These are phyloP conservation scores for Alternaria conjuncta DNA, from an alignment of 2,329 filamentous ascomycete genomes.

Conservation along the genomic window DNA sequence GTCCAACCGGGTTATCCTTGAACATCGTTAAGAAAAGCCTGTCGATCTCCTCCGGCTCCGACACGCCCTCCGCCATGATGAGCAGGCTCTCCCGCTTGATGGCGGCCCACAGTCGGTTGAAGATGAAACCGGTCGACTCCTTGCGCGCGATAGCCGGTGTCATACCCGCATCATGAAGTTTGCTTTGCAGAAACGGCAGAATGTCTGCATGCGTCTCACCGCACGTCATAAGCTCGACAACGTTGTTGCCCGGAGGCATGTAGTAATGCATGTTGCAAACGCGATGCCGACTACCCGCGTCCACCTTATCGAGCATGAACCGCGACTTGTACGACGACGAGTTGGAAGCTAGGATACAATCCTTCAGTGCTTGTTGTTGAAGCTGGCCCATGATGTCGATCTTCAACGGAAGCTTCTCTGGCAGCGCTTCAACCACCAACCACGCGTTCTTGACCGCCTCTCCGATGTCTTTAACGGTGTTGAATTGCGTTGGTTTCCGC, in stretches of 20 bases:
- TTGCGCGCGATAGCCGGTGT: conserved; percentile 53
- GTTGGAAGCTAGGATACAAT: conserved; percentile 60
- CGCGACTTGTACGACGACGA: conserved; percentile 60
- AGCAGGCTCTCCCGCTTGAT: conserved; percentile 60
- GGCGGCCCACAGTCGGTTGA: conserved; percentile 64
- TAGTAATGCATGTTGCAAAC: conserved; percentile 59
- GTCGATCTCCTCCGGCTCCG: conserved; percentile 59
- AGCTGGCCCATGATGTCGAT: conserved; percentile 57
- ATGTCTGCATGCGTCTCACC: conserved; percentile 54
- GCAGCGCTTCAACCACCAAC: conserved; percentile 63
- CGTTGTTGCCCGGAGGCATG: conserved; percentile 53
- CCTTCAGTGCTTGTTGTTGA: conserved; percentile 50
- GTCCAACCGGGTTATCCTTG: conserved; percentile 28
- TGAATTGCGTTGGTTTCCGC: conserved; percentile 2
- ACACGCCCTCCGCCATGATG: conserved; percentile 60
- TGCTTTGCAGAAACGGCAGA: conserved; percentile 55
- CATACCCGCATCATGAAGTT: conserved; percentile 51
- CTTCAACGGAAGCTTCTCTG: conserved; percentile 59
- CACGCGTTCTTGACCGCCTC: conserved; percentile 55
- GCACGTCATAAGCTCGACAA: conserved; percentile 63
- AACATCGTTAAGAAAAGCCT: conserved; percentile 54
- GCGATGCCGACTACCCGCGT: conserved; percentile 39
- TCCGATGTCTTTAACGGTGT: conserved; percentile 45
- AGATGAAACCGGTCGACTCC: conserved; percentile 62
- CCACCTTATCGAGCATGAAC: conserved; percentile 56